Evolutionary conservation across 2,329 filamentous ascomycete genomes (phyloP).

Genomic region (Stenocarpella maydis): DNA sequence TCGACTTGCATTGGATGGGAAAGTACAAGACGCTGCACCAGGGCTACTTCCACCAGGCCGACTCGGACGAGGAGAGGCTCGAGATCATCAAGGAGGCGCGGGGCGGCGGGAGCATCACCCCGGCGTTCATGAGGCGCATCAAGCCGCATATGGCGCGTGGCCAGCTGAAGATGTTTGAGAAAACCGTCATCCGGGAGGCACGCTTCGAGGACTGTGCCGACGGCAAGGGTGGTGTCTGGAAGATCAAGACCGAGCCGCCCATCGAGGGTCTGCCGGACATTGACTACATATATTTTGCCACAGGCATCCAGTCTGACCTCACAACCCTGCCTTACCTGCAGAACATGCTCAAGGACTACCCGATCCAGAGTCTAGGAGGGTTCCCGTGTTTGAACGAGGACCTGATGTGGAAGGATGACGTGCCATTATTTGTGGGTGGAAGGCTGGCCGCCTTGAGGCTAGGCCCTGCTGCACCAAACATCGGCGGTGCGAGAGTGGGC

Average conservation of each 20-base stretch:
- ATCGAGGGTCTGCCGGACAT: conserved; percentile 61
- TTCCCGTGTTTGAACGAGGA: conserved; percentile 79
- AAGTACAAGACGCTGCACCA: conserved; percentile 84
- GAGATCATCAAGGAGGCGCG: conserved; percentile 72
- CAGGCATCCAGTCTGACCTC: conserved; percentile 73
- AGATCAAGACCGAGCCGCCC: conserved; percentile 60
- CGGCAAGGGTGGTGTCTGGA: conserved; percentile 45
- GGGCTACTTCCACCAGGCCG: conserved; percentile 79
- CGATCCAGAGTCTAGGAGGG: conserved; percentile 69
- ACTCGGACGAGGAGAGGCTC: conserved; percentile 73
- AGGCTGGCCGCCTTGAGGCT: conserved; percentile 72
- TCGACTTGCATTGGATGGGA: conserved; percentile 80
- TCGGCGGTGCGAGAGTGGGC: conserved; percentile 76
- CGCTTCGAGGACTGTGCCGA: conserved; percentile 56
- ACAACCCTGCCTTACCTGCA: conserved; percentile 66
- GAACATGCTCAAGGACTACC: conserved; percentile 65
- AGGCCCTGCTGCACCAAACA: conserved; percentile 76
- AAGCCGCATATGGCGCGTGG: conserved; percentile 64
- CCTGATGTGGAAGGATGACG: conserved; percentile 76
- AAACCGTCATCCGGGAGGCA: conserved; percentile 63
- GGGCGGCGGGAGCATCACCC: conserved; percentile 80
- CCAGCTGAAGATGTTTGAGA: conserved; percentile 62
- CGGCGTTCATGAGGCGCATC: conserved; percentile 71
- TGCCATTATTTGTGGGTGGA: conserved; percentile 77
- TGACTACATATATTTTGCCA: conserved; percentile 76